Evolutionary conservation across 73 alveolate genomes (phyloP), one percentile per base, ranked within the genome.

Genomic region (Strombidium stylifer): DNA sequence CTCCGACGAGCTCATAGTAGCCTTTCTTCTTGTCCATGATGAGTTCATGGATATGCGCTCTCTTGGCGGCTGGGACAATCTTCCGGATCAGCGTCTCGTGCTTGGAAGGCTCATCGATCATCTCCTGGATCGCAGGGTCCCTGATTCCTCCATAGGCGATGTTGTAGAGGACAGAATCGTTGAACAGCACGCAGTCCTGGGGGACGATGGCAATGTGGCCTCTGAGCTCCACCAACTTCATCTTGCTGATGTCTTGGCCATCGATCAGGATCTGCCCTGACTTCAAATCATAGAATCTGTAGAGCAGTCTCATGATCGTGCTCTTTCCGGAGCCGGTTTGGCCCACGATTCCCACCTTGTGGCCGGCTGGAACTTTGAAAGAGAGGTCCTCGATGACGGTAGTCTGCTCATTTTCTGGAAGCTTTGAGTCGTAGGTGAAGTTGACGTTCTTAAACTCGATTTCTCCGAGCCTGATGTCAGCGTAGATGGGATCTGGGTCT

Each of bases 261-360:
- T 84, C 71, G 11, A 84, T 60, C 14, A 59, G 48, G 14, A 73
- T 59, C 23, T 47, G 72, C 32, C 94, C 94, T 14, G 51, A 74
- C 34, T 62, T 77, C 2, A 62, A 48, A 48, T 80, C 91, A 69
- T 89, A 89, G 62, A 89, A 71, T 54, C 94, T 57, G 54, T 84
- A 79, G 36, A 89, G 78, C 31, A 89, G 70, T 60, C 86, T 70
- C 72, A 84, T 66, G n/a, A 89, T 61, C 21, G 97, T 89, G 28
- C 82, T 58, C 76, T 89, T 89, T 37, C 97, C 97, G 21, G 89
- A 58, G 30, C 97, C 97, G 10, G 94, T 78, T 28, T 80, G 57
- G 0, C 97, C 97, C 1, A 89, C 97, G 18, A 89, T 71, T 16
- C 91, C 97, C 0, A 84, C 69, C 53, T 68, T 49, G 73, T 78